These are phyloP conservation scores for Oenanthe sinensis DNA, from an alignment of 129 eudicot species.

Conservation along the genomic window DNA sequence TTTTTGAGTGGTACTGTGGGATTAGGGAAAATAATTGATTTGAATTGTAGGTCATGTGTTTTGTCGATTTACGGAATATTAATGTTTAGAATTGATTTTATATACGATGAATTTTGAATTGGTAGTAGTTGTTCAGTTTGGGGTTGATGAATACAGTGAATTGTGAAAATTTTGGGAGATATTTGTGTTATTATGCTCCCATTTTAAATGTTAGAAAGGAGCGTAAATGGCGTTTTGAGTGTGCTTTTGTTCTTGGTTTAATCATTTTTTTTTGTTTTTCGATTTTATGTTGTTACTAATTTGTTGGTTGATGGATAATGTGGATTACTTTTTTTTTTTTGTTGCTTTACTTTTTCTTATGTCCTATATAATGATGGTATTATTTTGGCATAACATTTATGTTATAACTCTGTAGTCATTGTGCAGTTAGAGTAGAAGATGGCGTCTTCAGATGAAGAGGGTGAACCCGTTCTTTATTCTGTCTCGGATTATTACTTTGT, in stretches of 20 bases:
- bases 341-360: too few species aligned
- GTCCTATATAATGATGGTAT: background rate
- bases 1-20: background rate
- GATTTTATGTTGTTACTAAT: too few species aligned
- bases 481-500: slow-evolving; percentile 46
- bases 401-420: background rate
- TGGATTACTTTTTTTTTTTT: too few species aligned
- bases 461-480: slow-evolving; percentile 33
- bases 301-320: background rate
- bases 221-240: background rate
- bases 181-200: background rate
- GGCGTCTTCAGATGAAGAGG: slow-evolving; percentile 72
- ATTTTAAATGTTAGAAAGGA: background rate
- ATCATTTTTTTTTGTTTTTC: too few species aligned
- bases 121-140: background rate
- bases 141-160: background rate
- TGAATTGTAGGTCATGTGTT: background rate
- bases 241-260: background rate
- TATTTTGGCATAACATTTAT: background rate
- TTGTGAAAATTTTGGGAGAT: background rate
- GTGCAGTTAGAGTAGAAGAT: slow-evolving; percentile 10
- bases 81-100: too few species aligned
- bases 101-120: background rate
- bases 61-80: background rate
- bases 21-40: background rate